phyloP scores from a whole-genome alignment of 2,329 filamentous ascomycete species.

The Madurella mycetomatis region DNA sequence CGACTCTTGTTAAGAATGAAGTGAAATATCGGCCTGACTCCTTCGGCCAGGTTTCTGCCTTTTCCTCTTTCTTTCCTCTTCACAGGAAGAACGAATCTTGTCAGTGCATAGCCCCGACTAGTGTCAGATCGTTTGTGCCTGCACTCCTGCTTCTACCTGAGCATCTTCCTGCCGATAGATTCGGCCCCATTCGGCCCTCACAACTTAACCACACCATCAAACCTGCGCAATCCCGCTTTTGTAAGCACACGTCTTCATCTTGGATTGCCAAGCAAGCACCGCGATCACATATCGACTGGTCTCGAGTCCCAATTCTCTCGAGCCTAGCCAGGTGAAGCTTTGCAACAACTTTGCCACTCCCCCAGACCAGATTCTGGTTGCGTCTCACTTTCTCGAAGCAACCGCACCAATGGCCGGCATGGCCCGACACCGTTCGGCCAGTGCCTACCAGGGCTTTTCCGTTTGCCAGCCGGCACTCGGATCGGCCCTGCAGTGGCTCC shows the following conservation, averaged over 20 bases:
- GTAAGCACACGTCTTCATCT: neutral
- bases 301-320: neutral
- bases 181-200: neutral
- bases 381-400: neutral
- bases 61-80: slow-evolving; percentile 19
- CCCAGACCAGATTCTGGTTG: neutral
- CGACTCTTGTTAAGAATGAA: slow-evolving; percentile 9
- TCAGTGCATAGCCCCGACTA: slow-evolving; percentile 5
- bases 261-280: slow-evolving; percentile 2
- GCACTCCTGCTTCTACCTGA: too few species aligned
- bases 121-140: neutral
- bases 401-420: slow-evolving; percentile 31
- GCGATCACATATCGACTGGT: neutral
- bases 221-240: neutral
- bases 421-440: slow-evolving; percentile 34
- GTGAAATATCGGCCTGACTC: slow-evolving; percentile 31
- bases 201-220: neutral
- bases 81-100: slow-evolving; percentile 9
- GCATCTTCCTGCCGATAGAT: neutral
- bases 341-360: slow-evolving; percentile 2
- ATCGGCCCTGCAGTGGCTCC: slow-evolving; percentile 58
- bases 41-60: slow-evolving; percentile 22
- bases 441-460: slow-evolving; percentile 48
- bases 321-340: slow-evolving; percentile 1
- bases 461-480: slow-evolving; percentile 57